A percentile compares a stretch with the other conserved stretches of the same genome.
phyloP scores from a whole-genome alignment of 345 rosid genomes.

The Raphanus sativus region DNA sequence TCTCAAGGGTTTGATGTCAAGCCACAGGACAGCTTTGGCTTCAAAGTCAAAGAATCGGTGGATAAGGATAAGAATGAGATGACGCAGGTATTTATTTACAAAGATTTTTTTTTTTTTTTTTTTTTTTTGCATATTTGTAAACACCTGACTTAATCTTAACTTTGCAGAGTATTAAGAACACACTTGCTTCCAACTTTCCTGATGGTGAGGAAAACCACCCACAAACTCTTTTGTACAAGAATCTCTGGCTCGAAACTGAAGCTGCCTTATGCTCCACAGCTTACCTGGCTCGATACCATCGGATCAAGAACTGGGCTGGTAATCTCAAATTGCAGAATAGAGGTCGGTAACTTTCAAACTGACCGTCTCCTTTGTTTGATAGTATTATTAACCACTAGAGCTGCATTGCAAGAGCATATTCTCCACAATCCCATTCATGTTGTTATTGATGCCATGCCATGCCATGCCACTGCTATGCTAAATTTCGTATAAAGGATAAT shows the following conservation, averaged over 20 bases:
- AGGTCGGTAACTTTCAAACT: slow-evolving; percentile 43
- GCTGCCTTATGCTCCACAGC: slow-evolving; percentile 71
- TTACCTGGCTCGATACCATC: slow-evolving; percentile 67
- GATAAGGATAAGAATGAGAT: slow-evolving; percentile 55
- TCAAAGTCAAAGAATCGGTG: slow-evolving; percentile 36
- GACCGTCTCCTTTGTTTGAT: slow-evolving; percentile 7
- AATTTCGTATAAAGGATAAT: not conserved
- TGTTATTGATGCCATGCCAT: slow-evolving; percentile 6
- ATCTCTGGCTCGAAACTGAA: slow-evolving; percentile 96
- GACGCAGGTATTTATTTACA: slow-evolving; percentile 55
- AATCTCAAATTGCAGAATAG: slow-evolving; percentile 37
- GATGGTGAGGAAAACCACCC: slow-evolving; percentile 55
- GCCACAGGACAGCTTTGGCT: slow-evolving; percentile 34
- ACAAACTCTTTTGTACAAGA: slow-evolving; percentile 69
- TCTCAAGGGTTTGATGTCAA: slow-evolving; percentile 18
- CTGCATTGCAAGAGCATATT: slow-evolving; percentile 16
- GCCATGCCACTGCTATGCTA: not conserved
- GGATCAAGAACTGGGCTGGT: slow-evolving; percentile 56
- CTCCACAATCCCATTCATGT: not conserved
- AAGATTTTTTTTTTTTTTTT: slow-evolving; percentile 10
- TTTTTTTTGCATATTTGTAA: not conserved
- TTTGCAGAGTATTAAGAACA: slow-evolving; percentile 71
- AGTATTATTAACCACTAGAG: not conserved
- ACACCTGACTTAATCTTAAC: slow-evolving; percentile 23
- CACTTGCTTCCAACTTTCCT: slow-evolving; percentile 62